Conservation (phyloP, 768 basidiomycete species). For the Rhodotorula sphaerocarpa region DNA sequence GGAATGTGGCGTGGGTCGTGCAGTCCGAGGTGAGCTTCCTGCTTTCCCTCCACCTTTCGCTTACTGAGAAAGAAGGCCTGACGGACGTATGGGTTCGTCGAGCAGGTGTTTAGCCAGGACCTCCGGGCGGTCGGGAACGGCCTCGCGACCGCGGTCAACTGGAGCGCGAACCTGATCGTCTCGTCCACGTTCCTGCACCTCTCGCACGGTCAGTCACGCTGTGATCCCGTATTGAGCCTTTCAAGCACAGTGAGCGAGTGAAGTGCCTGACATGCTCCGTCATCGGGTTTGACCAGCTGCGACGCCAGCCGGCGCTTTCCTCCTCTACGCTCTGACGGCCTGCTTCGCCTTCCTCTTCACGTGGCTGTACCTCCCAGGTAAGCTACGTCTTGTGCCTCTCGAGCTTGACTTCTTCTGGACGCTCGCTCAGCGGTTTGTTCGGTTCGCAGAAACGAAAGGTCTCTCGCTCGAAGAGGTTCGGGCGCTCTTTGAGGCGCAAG, state of each 20-base stretch:
- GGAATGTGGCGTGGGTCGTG: constrained; percentile 34
- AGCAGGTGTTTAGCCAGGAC: constrained; percentile 26
- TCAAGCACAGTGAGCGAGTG: not conserved
- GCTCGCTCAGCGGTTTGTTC: no score
- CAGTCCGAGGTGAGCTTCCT: constrained; percentile 19
- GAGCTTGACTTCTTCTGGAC: not conserved
- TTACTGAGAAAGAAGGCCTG: not conserved
- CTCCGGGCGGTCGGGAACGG: constrained; percentile 20
- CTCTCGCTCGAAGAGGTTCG: constrained; percentile 16
- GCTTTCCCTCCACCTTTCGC: no score
- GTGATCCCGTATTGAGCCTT: not conserved
- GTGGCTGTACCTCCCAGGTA: constrained; percentile 17
- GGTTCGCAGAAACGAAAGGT: constrained; percentile 29
- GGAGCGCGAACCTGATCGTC: constrained; percentile 31
- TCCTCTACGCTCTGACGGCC: constrained; percentile 12
- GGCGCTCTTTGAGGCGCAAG: constrained; percentile 21
- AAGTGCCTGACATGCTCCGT: not conserved
- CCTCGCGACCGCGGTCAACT: constrained; percentile 11
- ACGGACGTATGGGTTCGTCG: not conserved
- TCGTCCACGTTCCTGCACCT: constrained; percentile 27
- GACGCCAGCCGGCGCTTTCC: constrained; percentile 27
- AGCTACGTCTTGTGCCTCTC: not conserved
- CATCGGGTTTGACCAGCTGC: constrained; percentile 1
- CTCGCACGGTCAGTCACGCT: constrained; percentile 1
- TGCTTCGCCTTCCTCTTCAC: constrained; percentile 25